A percentile compares a stretch with the other conserved stretches of the same genome.
phyloP scores from a whole-genome alignment of 2,329 filamentous ascomycete genomes.

The Aspergillus ochraceoroseus region DNA sequence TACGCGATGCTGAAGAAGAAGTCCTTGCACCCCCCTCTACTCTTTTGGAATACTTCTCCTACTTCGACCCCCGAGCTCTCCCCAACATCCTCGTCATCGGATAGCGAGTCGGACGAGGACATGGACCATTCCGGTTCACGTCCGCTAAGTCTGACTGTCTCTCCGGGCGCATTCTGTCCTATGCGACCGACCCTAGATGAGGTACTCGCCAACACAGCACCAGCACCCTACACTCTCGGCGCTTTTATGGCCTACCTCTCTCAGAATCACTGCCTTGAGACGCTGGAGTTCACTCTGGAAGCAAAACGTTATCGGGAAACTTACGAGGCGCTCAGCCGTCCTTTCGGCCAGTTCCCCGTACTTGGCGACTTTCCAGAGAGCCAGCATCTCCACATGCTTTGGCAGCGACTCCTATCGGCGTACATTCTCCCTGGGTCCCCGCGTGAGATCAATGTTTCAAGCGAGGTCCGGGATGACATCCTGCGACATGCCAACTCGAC shows the following conservation, averaged over 20 bases:
- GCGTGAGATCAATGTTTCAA: slow-evolving; percentile 85
- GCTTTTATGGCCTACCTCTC: slow-evolving; percentile 97
- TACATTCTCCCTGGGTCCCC: slow-evolving; percentile 84
- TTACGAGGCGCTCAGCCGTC: slow-evolving; percentile 56
- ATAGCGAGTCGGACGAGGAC: slow-evolving; percentile 45
- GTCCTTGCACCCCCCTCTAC: slow-evolving; percentile 32
- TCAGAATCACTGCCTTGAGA: slow-evolving; percentile 95
- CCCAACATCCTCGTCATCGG: slow-evolving; percentile 39
- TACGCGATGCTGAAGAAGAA: slow-evolving; percentile 41
- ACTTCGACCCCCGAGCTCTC: slow-evolving; percentile 45
- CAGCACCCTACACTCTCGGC: slow-evolving; percentile 80
- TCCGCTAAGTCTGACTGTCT: slow-evolving; percentile 43
- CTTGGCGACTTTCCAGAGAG: slow-evolving; percentile 53
- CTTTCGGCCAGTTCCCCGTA: slow-evolving; percentile 44
- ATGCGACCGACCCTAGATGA: slow-evolving; percentile 72
- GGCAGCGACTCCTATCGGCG: slow-evolving; percentile 80
- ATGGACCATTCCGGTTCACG: slow-evolving; percentile 41
- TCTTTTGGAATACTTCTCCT: slow-evolving; percentile 40
- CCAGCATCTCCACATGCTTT: slow-evolving; percentile 71
- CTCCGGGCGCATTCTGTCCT: slow-evolving; percentile 38
- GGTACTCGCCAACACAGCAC: slow-evolving; percentile 78
- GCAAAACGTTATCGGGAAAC: slow-evolving; percentile 75
- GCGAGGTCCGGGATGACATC: slow-evolving; percentile 75
- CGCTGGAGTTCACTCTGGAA: slow-evolving; percentile 93
- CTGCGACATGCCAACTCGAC: slow-evolving; percentile 57